These are phyloP conservation scores for Neonectria hederae DNA, from an alignment of 2,329 filamentous ascomycete species.

Conservation along the genomic window DNA sequence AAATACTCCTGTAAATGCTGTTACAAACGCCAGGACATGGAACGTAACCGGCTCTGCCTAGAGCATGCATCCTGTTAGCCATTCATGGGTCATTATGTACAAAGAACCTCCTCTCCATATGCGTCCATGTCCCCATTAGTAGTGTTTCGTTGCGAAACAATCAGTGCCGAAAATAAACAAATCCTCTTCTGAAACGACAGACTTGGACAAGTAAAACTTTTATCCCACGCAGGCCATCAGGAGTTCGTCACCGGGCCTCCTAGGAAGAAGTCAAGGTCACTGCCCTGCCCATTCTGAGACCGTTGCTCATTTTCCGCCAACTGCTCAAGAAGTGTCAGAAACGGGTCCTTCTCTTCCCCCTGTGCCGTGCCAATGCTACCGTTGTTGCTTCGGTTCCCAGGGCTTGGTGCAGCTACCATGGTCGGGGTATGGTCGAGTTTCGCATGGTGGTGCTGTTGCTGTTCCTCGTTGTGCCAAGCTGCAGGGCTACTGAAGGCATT, in stretches of 20 bases:
- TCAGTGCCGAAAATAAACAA: background rate
- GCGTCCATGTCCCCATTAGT: background rate
- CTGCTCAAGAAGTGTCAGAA: slow-evolving; percentile 81
- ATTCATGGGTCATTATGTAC: slow-evolving; percentile 21
- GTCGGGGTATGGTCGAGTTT: slow-evolving; percentile 35
- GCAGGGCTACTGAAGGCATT: slow-evolving; percentile 63
- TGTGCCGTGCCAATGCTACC: slow-evolving; percentile 59
- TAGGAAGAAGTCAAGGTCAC: slow-evolving; percentile 82
- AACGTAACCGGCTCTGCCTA: slow-evolving; percentile 12
- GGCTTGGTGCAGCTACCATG: slow-evolving; percentile 46
- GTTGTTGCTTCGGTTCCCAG: slow-evolving; percentile 60
- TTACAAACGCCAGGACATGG: slow-evolving; percentile 12
- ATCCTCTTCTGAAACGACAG: slow-evolving; percentile 11
- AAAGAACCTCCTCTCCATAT: slow-evolving; percentile 13
- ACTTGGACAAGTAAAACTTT: slow-evolving; percentile 6
- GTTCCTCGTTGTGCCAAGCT: slow-evolving; percentile 59
- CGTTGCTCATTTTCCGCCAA: slow-evolving; percentile 81
- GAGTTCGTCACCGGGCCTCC: slow-evolving; percentile 36
- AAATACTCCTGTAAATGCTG: slow-evolving; percentile 16
- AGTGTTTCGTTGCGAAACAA: slow-evolving; percentile 2
- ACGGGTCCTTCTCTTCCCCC: slow-evolving; percentile 80
- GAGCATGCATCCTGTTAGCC: slow-evolving; percentile 15
- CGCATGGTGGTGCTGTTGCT: slow-evolving; percentile 28
- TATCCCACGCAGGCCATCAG: background rate
- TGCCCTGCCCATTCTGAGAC: slow-evolving; percentile 69